Evolutionary conservation across 2,329 filamentous ascomycete species (phyloP).

Genomic region (Aspergillus piperis): DNA sequence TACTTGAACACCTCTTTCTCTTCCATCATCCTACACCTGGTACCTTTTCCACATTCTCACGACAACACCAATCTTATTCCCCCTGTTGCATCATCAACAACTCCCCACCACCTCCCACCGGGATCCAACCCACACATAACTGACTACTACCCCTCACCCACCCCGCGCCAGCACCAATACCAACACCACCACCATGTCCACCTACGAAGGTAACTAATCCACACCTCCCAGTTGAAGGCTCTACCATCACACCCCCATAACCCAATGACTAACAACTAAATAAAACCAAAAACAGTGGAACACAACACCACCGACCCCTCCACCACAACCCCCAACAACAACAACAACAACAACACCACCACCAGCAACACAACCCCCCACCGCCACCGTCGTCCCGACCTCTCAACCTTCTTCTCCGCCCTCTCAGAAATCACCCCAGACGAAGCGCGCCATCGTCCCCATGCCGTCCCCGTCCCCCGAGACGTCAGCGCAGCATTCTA

Average conservation of each 20-base stretch:
- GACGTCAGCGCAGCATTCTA: constrained; percentile 63
- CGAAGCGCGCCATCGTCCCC: constrained; percentile 48
- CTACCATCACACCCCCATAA: not conserved
- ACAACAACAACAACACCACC: constrained; percentile 10
- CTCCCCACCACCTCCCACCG: not conserved
- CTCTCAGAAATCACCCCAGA: constrained; percentile 59
- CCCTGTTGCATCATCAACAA: not conserved
- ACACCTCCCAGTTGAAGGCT: not conserved
- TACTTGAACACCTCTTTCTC: not conserved
- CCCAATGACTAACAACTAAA: not conserved
- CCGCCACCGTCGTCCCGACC: constrained; percentile 59
- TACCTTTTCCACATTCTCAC: not conserved
- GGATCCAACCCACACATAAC: not conserved
- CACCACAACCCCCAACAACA: not conserved
- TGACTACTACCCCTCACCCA: constrained; percentile 12
- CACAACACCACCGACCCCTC: constrained; percentile 42
- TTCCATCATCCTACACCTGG: constrained; percentile 1
- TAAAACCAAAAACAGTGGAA: constrained; percentile 38
- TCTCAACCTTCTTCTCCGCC: constrained; percentile 65
- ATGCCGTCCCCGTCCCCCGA: constrained; percentile 61
- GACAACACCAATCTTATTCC: not conserved
- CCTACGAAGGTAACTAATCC: constrained; percentile 41
- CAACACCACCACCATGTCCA: constrained; percentile 37
- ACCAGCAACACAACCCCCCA: constrained; percentile 18
- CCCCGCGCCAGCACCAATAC: not conserved